Evolutionary conservation across 2,329 filamentous ascomycete species (phyloP), one percentile per base, ranked within the genome.

Genomic region (Talaromyces sp.): DNA sequence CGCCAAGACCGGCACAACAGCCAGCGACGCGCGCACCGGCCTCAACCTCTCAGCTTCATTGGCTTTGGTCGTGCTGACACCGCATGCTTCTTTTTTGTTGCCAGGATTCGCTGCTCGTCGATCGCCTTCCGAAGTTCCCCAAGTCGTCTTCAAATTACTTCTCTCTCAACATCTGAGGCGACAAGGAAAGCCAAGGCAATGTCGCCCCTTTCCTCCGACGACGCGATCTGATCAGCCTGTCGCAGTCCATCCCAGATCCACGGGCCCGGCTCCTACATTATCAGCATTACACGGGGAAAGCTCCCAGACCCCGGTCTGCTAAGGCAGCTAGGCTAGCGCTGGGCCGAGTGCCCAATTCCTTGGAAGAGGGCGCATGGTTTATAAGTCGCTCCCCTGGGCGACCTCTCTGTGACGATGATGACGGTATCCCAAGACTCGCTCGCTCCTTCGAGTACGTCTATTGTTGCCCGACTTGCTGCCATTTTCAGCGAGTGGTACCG

Each of bases 11-110:
- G 48, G 29, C 56, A 10, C 29, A 41, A 41, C 50, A 59, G 52
- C 56, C 55, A 61, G 51, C 59, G 14, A 58, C 26, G 24, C n/a
- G 55, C 54, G 56, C 59, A 61, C 59, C 56, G 19, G 38, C 41
- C 51, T 56, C 41, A 11, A 46, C 35, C 38, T 57, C 29, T 46
- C n/a, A 12, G 48, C 46, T 21, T 48, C 48, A 60, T 57, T 60
- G 59, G 59, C 54, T 50, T 17, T 2, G 19, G 9, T 17, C 31
- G 17, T 26, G 48, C 27, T 32, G 24, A 26, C 27, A 8, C 14
- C 48, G 48, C 11, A n/a, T 26, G 17, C 1, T 19, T 21, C 43
- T 21, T 19, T 46, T 19, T 11, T 14, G 1, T 12, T 7, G 14
- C n/a, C 41, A 9, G 41, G 41, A 24, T n/a, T 38, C 35, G 7